Evolutionary conservation across 2,329 filamentous ascomycete genomes (phyloP).

Genomic region (Periconia sp.): DNA sequence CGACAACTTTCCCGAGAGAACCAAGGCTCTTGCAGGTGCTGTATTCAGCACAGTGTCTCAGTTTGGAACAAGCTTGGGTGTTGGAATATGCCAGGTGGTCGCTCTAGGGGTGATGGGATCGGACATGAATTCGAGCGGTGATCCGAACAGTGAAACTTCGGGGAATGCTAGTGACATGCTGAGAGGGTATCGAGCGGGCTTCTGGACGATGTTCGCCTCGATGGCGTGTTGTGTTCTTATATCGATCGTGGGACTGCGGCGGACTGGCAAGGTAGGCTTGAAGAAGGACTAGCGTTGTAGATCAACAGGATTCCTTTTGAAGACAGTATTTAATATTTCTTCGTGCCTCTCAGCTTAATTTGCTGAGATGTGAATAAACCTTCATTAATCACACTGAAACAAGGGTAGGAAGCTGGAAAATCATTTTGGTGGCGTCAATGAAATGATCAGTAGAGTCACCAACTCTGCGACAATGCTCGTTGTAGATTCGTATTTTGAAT

Average conservation of each 20-base stretch:
- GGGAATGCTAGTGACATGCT: not conserved
- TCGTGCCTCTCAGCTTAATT: too few relatives aligned
- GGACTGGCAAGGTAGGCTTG: slow-evolving; percentile 30
- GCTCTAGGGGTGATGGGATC: slow-evolving; percentile 23
- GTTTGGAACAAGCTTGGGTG: slow-evolving; percentile 55
- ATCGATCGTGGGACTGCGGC: slow-evolving; percentile 30
- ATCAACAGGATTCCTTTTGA: not conserved
- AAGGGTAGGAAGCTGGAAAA: too few relatives aligned
- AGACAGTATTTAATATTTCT: too few relatives aligned
- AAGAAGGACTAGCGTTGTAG: slow-evolving; percentile 25
- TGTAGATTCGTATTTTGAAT: too few relatives aligned
- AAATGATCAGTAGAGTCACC: too few relatives aligned
- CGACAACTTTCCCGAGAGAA: slow-evolving; percentile 62
- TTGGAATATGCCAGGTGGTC: slow-evolving; percentile 33
- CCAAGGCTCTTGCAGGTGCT: slow-evolving; percentile 64
- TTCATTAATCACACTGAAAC: too few relatives aligned
- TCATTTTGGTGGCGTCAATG: too few relatives aligned
- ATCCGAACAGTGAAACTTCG: not conserved
- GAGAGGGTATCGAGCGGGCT: slow-evolving; percentile 25
- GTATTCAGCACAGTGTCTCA: slow-evolving; percentile 67
- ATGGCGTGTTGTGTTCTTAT: slow-evolving; percentile 28
- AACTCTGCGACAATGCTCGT: too few relatives aligned
- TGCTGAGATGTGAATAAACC: too few relatives aligned
- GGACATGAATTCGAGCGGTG: slow-evolving; percentile 23
- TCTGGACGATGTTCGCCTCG: slow-evolving; percentile 34